Evolutionary conservation across 805 yeast species (phyloP), one percentile per base, ranked within the genome.

Genomic region (Sugiyamaella marilandica): DNA sequence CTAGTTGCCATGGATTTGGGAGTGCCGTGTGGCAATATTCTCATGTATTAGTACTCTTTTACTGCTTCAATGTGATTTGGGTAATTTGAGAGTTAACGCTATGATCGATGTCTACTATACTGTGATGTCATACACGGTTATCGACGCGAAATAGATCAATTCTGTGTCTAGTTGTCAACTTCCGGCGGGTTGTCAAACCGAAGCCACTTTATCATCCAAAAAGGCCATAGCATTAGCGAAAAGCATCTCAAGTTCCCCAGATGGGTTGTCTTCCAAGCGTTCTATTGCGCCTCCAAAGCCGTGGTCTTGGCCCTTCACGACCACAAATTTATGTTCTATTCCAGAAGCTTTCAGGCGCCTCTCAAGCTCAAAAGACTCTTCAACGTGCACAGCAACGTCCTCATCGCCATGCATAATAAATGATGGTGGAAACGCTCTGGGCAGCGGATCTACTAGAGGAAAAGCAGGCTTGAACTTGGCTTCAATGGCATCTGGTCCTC

Each of bases 301-400:
- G 31, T 45, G 49, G 19, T 39, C 49, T 14, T 16, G 14, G 49
- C 39, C 39, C 36, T 19, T 13, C 5, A 33, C 34, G 5, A 29
- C 39, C 5, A 31, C 5, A 32, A 45, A 18, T 18, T 26, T 16
- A 31, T 45, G 49, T 3, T 14, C 24, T 29, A 45, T 36, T 2
- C 49, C 49, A 31, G 49, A 39, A 9, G 11, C 24, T 31, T 29
- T 32, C 19, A 45, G 9, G 10, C 21, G 11, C 5, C 31, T 4
- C 7, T 7, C 36, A 10, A 45, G 14, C 13, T n/a, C 39, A n/a
- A n/a, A 29, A 13, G 49, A 29, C 39, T 45, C 49, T 7, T 45
- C 49, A 11, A 45, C n/a, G 37, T n/a, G 19, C n/a, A 45, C 49
- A 13, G 49, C 49, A 18, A 11, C 18, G 34, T 45, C 49, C 39